Percentiles rank a stretch among this genome's conserved stretches.
Conservation (phyloP, 2,329 filamentous ascomycete species). For the Sporothrix dimorphospora region DNA sequence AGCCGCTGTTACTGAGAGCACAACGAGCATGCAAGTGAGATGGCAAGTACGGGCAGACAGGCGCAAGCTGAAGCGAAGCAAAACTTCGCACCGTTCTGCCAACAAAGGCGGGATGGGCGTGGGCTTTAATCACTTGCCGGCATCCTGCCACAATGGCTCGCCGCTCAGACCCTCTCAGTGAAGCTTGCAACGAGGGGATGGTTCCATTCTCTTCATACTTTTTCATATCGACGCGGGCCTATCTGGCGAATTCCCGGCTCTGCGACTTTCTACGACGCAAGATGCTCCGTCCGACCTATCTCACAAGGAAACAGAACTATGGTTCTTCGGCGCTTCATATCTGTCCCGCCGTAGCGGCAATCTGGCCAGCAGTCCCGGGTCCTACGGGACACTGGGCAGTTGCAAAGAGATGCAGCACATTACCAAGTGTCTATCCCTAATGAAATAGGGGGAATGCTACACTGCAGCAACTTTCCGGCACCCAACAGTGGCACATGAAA, state of each 20-base stretch:
- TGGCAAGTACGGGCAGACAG: neutral
- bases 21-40: neutral
- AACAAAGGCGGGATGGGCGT: conserved; percentile 6
- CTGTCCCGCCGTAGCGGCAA: neutral
- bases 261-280: neutral
- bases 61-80: neutral
- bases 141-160: conserved; percentile 2
- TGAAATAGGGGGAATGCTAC: neutral
- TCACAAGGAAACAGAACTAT: neutral
- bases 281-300: neutral
- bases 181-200: neutral
- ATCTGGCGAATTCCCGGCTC: conserved; percentile 9
- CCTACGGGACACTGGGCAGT: neutral
- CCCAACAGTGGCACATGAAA: neutral
- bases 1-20: neutral
- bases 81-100: neutral
- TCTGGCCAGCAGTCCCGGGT: conserved; percentile 4
- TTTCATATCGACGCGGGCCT: conserved; percentile 1
- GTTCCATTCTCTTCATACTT: neutral
- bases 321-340: neutral
- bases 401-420: neutral
- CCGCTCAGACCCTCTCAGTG: conserved; percentile 17
- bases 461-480: conserved; percentile 3
- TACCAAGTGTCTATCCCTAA: neutral
- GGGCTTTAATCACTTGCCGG: conserved; percentile 19